Evolutionary conservation across 1,139 yeast genomes (phyloP).

Genomic region (Taphrina betulina): DNA sequence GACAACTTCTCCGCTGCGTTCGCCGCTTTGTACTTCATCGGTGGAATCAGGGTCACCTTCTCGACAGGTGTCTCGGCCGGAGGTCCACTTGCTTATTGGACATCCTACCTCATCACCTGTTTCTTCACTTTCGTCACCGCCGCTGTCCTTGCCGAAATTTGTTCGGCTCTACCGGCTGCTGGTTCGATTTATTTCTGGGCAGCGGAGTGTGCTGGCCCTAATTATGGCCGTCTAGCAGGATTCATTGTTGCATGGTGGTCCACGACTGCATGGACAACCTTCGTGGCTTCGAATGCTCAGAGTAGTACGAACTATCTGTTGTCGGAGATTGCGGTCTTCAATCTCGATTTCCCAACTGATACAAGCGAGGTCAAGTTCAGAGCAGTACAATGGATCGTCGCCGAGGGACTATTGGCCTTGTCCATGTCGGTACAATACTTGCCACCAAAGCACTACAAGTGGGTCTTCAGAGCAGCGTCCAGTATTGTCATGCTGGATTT

Average conservation of each 20-base stretch:
- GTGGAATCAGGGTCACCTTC: constrained; percentile 40
- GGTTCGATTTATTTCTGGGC: constrained; percentile 44
- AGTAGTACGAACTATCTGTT: constrained; percentile 40
- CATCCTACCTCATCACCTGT: constrained; percentile 38
- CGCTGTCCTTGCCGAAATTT: constrained; percentile 41
- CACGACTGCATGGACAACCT: constrained; percentile 42
- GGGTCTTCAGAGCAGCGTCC: constrained; percentile 39
- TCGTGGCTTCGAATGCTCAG: constrained; percentile 40
- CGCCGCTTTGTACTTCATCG: constrained; percentile 40
- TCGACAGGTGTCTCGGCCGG: constrained; percentile 40
- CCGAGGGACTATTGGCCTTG: constrained; percentile 39
- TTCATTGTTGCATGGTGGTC: constrained; percentile 43
- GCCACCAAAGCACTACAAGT: constrained; percentile 39
- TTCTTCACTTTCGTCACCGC: constrained; percentile 41
- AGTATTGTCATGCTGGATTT: constrained; percentile 39
- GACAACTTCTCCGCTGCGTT: constrained; percentile 42
- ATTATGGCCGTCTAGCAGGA: constrained; percentile 40
- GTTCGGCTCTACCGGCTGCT: constrained; percentile 43
- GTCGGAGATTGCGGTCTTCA: constrained; percentile 40
- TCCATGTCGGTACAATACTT: constrained; percentile 39
- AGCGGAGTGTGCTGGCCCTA: constrained; percentile 41
- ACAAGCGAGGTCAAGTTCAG: constrained; percentile 40
- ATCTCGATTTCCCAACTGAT: constrained; percentile 37
- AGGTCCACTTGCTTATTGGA: constrained; percentile 42
- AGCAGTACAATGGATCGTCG: constrained; percentile 42